A percentile compares a stretch with the other conserved stretches of the same genome.
Evolutionary conservation across 805 yeast genomes (phyloP).

Genomic region (Zygosaccharomyces lentus): DNA sequence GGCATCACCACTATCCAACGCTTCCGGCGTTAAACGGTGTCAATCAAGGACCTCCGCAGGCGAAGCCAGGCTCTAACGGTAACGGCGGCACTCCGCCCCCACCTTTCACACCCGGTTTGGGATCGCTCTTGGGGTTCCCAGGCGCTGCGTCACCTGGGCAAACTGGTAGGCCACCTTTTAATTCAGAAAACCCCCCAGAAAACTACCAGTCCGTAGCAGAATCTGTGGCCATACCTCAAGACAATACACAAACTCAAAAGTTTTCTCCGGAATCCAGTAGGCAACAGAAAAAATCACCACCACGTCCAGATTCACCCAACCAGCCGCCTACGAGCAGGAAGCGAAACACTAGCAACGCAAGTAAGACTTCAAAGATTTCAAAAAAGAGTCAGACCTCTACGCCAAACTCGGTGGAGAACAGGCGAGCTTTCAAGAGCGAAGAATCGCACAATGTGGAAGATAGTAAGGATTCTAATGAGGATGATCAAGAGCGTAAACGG

Average conservation of each 20-base stretch:
- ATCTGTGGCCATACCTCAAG: not conserved
- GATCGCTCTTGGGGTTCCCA: conserved; percentile 10
- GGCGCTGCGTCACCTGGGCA: conserved; percentile 3
- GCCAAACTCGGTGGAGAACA: conserved; percentile 5
- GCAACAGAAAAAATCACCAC: conserved; percentile 6
- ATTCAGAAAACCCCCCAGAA: not conserved
- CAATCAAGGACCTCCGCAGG: conserved; percentile 4
- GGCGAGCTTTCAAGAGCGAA: not conserved
- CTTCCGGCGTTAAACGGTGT: conserved; percentile 15
- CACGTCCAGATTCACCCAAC: conserved; percentile 8
- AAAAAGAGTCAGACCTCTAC: conserved; percentile 11
- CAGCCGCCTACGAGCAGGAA: conserved; percentile 5
- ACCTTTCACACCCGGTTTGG: conserved; percentile 13
- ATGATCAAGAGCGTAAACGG: conserved; percentile 66
- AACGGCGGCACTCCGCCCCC: conserved; percentile 5
- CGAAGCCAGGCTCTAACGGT: not conserved
- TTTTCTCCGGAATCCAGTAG: not conserved
- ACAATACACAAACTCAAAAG: not conserved
- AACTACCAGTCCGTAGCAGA: not conserved
- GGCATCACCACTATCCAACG: conserved; percentile 16
- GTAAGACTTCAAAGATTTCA: conserved; percentile 10
- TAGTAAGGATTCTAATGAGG: conserved; percentile 3
- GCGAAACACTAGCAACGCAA: conserved; percentile 9
- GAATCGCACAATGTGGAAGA: not conserved
- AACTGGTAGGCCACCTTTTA: not conserved